phyloP scores from a whole-genome alignment of 306 rosid genomes.

The Vigna trinervia region DNA sequence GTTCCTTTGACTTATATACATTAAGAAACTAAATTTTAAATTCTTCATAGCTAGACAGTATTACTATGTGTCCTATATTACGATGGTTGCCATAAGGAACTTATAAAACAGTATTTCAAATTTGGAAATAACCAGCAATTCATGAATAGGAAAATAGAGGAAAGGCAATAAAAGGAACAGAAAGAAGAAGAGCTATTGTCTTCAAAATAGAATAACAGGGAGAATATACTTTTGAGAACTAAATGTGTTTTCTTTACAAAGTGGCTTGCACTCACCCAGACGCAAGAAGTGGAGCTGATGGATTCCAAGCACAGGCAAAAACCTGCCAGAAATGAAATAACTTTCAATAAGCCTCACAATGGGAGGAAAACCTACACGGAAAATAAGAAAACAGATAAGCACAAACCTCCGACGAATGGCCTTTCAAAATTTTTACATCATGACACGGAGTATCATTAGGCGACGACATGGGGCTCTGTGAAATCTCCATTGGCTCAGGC shows the following conservation, averaged over 20 bases:
- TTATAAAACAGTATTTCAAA: neutral
- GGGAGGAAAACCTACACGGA: neutral
- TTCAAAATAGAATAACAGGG: constrained; percentile 18
- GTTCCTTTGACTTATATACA: neutral
- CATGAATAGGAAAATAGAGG: neutral
- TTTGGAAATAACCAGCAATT: constrained; percentile 22
- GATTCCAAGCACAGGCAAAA: constrained; percentile 83
- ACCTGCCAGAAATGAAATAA: constrained; percentile 50
- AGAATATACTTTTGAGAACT: constrained; percentile 3
- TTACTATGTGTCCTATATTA: neutral
- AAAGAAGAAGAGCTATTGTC: neutral
- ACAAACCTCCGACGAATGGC: constrained; percentile 74
- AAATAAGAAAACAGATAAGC: constrained; percentile 27
- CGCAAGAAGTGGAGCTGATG: constrained; percentile 71
- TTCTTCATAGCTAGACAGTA: neutral
- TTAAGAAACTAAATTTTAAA: neutral
- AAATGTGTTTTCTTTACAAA: constrained; percentile 5
- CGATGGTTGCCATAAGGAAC: neutral
- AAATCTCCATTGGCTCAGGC: constrained; percentile 72
- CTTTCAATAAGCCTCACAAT: constrained; percentile 2
- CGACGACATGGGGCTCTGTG: constrained; percentile 43
- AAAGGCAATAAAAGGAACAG: neutral
- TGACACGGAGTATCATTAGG: constrained; percentile 49
- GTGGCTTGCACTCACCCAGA: constrained; percentile 63
- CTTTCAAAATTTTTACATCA: constrained; percentile 65